Evolutionary conservation across 768 basidiomycete species (phyloP), one percentile per base, ranked within the genome.

Genomic region (Suillus subaureus): DNA sequence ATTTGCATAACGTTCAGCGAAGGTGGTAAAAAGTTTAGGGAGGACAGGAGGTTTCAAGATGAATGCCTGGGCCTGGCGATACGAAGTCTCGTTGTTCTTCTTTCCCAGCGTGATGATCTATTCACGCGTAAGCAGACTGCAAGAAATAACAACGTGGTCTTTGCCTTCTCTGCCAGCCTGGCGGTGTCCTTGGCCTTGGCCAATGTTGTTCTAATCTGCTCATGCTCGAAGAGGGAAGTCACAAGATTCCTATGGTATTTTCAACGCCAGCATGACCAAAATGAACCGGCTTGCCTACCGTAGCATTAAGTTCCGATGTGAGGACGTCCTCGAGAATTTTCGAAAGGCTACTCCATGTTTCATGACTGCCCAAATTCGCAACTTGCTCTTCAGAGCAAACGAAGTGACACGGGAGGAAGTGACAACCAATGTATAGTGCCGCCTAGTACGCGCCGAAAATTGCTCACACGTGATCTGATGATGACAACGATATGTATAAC

Each of bases 41-140:
- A 96, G 77, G 45, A 92, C 81, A 42, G 78, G 77, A 35, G 87
- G 86, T 69, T 89, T 87, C 68, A 97, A 85, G 33, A 98, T 81
- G 80, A 96, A 96, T 4, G 87, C 85, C 61, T 88, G 83, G 37
- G 94, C 96, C 54, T 87, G 85, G 28, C 87, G 79, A 72, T 87
- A 85, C n/a, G 94, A 82, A 5, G 86, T 82, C 65, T 85, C 84
- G 67, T 84, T 87, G 65, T 92, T 93, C 73, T 87, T 89, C 81
- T 99, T 99, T 67, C 94, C 96, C 69, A 96, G 81, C 0, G 94
- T 94, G 71, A 99, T 98, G 64, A 97, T 89, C 93, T 94, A 45
- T 26, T 33, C 11, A 54, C 18, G 16, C 31, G 71, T 39, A 69
- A 61, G 60, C 61, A 57, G 21, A 52, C 66, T 57, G 28, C 45